These are phyloP conservation scores for Massarina eburnea DNA, from an alignment of 2,329 filamentous ascomycete species.

Conservation along the genomic window DNA sequence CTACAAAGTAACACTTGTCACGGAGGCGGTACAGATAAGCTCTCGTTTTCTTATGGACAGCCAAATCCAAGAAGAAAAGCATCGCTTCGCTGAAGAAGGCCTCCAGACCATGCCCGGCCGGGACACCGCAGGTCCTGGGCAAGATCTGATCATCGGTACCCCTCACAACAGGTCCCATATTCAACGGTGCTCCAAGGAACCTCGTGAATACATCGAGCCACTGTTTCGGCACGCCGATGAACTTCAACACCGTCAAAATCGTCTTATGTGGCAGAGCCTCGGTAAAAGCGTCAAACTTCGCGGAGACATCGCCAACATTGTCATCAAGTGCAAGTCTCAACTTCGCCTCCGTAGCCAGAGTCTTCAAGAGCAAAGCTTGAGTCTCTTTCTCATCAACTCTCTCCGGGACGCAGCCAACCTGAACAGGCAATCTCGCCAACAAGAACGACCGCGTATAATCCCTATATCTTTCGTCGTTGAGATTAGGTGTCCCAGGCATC, in stretches of 20 bases:
- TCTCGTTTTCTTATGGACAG: conserved; percentile 18
- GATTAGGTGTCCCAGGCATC: conserved; percentile 4
- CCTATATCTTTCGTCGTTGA: conserved; percentile 17
- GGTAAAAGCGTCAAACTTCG: conserved; percentile 54
- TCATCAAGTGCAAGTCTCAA: conserved; percentile 23
- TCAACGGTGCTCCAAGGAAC: conserved; percentile 43
- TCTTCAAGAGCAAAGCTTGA: conserved; percentile 27
- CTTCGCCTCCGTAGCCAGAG: conserved; percentile 24
- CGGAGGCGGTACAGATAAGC: conserved; percentile 25
- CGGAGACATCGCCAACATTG: conserved; percentile 7
- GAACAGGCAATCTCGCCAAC: conserved; percentile 24
- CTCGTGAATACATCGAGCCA: conserved; percentile 63
- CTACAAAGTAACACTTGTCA: conserved; percentile 27
- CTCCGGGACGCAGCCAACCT: conserved; percentile 11
- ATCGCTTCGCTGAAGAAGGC: conserved; percentile 29
- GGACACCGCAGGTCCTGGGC: conserved; percentile 21
- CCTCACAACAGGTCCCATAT: conserved; percentile 23
- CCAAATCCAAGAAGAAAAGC: conserved; percentile 32
- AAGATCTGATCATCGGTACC: conserved; percentile 20
- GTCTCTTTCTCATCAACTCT: conserved; percentile 9
- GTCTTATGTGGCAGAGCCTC: conserved; percentile 62
- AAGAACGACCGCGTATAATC: conserved; percentile 26
- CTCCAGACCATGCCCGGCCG: conserved; percentile 23
- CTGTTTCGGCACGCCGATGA: conserved; percentile 58
- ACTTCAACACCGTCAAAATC: conserved; percentile 58